Evolutionary conservation across 129 eudicot species (phyloP), one percentile per base, ranked within the genome.

Genomic region (Mikania micrantha): DNA sequence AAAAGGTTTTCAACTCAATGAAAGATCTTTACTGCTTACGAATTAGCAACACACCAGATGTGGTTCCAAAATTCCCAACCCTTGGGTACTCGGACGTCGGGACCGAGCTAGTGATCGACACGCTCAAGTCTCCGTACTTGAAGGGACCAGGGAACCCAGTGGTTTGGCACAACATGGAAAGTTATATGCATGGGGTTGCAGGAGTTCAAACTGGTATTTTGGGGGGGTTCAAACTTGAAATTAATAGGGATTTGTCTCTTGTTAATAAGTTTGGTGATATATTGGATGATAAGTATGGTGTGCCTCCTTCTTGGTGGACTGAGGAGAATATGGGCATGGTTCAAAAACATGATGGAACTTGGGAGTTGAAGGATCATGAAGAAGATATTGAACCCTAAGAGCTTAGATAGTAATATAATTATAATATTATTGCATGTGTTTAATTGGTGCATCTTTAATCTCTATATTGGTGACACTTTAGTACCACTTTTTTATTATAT

Each of bases 161-260:
- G 1, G 71, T 12, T 49, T 87, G 84, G 87, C 97, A 90, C 68
- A 82, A 61, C 65, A 67, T 85, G 85, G 97, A 87, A 78, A 75
- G 42, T 31, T 81, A 90, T 66, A 11, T 90, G 76, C 97, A 90
- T 61, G 97, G 90, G 13, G 84, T 90, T 70, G 97, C 95, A 0
- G 95, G 97, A 3, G 64, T 77, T 3, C 89, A 87, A 65, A 56
- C 3, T 19, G 90, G 87, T 39, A 1, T 25, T 0, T 58, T 49
- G 32, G 87, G 88, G 22, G 90, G 77, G 57, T 90, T 90, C 60
- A 81, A 85, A 38, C 65, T 90, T 60, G 92, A 67, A 34, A 72
- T 87, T 19, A 64, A 79, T 35, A 72, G 92, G 0, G 88, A 85
- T 78, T 15, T 90, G 17, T 64, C 85, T 0, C 82, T 90, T 24